Evolutionary conservation across 768 basidiomycete species (phyloP).

Genomic region (Naganishia vaughanmartiniae): DNA sequence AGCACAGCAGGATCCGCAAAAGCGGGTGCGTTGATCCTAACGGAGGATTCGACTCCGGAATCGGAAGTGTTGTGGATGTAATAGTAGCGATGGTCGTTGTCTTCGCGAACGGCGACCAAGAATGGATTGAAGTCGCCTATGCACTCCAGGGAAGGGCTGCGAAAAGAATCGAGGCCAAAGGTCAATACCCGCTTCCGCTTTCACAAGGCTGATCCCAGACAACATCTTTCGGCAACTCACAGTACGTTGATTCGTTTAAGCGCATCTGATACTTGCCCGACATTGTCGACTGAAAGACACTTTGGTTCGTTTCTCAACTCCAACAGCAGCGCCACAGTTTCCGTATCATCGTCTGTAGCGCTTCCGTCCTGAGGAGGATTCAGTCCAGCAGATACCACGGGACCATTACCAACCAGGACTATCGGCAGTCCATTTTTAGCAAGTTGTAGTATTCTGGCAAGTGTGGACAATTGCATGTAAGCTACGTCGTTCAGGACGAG

Average conservation of each 20-base stretch:
- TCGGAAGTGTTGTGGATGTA: slow-evolving; percentile 13
- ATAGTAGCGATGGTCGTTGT: slow-evolving; percentile 2
- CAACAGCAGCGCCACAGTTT: not conserved
- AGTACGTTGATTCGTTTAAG: not conserved
- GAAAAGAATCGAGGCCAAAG: not conserved
- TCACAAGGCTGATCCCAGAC: not conserved
- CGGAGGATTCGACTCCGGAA: not conserved
- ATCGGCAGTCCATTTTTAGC: not conserved
- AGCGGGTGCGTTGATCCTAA: not conserved
- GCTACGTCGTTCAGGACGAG: not conserved
- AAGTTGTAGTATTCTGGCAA: not conserved
- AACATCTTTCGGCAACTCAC: not conserved
- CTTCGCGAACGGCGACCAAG: slow-evolving; percentile 3
- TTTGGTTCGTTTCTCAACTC: not conserved
- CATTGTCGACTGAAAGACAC: not conserved
- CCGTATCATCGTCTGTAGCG: not conserved
- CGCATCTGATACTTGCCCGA: not conserved
- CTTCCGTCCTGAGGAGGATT: not conserved
- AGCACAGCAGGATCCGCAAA: not conserved
- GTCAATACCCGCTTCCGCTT: not conserved
- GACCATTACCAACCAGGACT: not conserved
- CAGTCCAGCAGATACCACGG: not conserved
- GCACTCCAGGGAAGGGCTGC: not conserved
- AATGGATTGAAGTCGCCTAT: not conserved
- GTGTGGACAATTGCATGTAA: not conserved